Evolutionary conservation across 1,284 basidiomycete genomes (phyloP).

Genomic region (Heterobasidion parviporum): DNA sequence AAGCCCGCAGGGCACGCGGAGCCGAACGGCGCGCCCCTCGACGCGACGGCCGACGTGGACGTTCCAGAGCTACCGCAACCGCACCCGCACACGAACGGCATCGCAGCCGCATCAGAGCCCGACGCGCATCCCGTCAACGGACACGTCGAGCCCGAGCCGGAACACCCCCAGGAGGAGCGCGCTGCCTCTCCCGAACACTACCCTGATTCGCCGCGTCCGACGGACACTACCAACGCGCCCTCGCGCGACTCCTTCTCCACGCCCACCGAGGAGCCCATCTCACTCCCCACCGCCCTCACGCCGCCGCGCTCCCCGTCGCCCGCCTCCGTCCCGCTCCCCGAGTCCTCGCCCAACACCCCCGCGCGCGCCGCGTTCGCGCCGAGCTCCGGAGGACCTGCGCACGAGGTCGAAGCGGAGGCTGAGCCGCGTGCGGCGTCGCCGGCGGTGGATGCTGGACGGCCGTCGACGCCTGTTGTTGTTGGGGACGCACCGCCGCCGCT

Average conservation of each 20-base stretch:
- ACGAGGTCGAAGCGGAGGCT: not conserved
- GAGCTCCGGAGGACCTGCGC: conserved; percentile 2
- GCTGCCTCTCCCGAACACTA: too few relatives aligned
- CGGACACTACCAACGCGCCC: not conserved
- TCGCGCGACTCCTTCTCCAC: conserved; percentile 21
- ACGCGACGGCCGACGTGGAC: not conserved
- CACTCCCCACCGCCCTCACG: conserved; percentile 8
- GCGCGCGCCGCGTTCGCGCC: not conserved
- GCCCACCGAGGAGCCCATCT: conserved; percentile 22
- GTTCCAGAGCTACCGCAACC: not conserved
- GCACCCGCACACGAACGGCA: not conserved
- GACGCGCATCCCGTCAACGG: not conserved
- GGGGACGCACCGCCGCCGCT: conserved; percentile 37
- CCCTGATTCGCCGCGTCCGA: not conserved
- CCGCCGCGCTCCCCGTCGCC: conserved; percentile 8
- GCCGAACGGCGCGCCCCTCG: not conserved
- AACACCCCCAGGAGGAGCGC: too few relatives aligned
- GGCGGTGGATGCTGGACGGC: conserved; percentile 6
- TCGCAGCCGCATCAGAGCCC: not conserved
- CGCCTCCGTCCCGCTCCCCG: conserved; percentile 31
- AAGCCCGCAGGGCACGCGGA: not conserved
- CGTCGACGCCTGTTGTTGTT: conserved; percentile 11
- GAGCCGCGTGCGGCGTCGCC: not conserved
- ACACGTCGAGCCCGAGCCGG: not conserved
- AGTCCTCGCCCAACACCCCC: conserved; percentile 21